Evolutionary conservation across 192 early-diverging fungal genomes (phyloP), one percentile per base, ranked within the genome.

Genomic region (Coemansia sp.): DNA sequence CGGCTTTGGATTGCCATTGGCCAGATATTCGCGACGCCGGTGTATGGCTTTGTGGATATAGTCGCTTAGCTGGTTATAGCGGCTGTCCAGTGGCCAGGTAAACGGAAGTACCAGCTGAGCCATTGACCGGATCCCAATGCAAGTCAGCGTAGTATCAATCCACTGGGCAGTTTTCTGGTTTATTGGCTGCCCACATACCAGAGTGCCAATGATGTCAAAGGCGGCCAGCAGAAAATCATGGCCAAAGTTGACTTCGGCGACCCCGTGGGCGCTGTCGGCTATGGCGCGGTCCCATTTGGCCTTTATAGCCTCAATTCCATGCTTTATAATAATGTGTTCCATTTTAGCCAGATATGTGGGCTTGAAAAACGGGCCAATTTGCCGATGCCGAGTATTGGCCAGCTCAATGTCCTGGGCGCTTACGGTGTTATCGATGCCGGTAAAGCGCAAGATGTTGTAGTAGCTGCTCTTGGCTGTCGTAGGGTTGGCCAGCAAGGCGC

Each of bases 331-430:
- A 6, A 53, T 71, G 3, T 45, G 39, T 38, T 78, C 68, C 68
- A 78, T 71, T 18, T 64, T 60, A 0, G 68, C 52, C 43, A 78
- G 39, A 16, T 67, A 67, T 8, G 56, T 39, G 0, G 58, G 52
- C 15, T 64, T 78, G 41, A 78, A 78, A 33, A 60, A 68, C 1
- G 74, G 74, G 12, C 49, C 65, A 18, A 78, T 57, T 57, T 71
- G 65, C 36, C 68, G 63, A 38, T 70, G 68, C n/a, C 68, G 55
- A 18, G 57, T 50, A 49, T 64, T 70, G 1, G 65, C 62, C 14
- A 71, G 52, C 16, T 71, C 74, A 15, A 58, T 48, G 13, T 78
- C 74, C 11, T 47, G 55, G 11, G 69, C 62, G 37, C 61, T 78
- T 11, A 78, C 65, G 0, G 68, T 71, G 44, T 70, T 78, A 15